Base-by-base conservation (phyloP, 768 basidiomycete genomes). In the Tylopilus subfusipes region DNA sequence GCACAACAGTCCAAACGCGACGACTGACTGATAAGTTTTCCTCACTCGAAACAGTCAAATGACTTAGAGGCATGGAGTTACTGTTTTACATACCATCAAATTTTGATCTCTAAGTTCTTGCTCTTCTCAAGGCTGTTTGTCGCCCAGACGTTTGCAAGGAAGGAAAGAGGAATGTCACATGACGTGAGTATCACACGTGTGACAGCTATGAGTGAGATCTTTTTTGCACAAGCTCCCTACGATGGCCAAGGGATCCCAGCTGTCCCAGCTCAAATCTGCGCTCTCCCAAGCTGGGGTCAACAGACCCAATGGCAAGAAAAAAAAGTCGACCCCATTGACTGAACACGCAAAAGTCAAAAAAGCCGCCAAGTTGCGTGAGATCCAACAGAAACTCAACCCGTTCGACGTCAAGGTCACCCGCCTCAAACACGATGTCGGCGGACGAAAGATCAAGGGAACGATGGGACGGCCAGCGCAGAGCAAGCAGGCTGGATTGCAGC, bases 381-480 rank as follows among this genome's bases (percentile, higher is more conserved):
- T 98, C 56, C 85, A 92, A 59, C 81, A 84, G 63, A 83, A 82
- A 61, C 77, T 98, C 65, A 98, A 97, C 74, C 90, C 93, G 19
- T 99, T 99, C 70, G 96, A 99, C 69, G 80, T 86, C 63, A 90
- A 93, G 61, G 89, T 94, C 66, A 95, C 90, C 9, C 92, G 89
- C 69, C 79, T 92, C 39, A 95, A 93, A 75, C 91, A 95, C 68
- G 89, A 94, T 72, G 91, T 97, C 19, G 93, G 91, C 5, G 94
- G 95, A 3, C 74, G 93, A 42, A 90, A 84, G 63, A 72, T 95
- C 25, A 93, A 91, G 63, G 96, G 94, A 39, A 80, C 85, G 0
- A 77, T 74, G 9, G 96, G 96, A 18, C 82, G 82, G 59, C 96
- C 96, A 46, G 88, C 92, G 7, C 82, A 86, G 68, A 92, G 88